These are phyloP conservation scores for Lipomyces oligophaga DNA, from an alignment of 805 yeast species.

Conservation along the genomic window DNA sequence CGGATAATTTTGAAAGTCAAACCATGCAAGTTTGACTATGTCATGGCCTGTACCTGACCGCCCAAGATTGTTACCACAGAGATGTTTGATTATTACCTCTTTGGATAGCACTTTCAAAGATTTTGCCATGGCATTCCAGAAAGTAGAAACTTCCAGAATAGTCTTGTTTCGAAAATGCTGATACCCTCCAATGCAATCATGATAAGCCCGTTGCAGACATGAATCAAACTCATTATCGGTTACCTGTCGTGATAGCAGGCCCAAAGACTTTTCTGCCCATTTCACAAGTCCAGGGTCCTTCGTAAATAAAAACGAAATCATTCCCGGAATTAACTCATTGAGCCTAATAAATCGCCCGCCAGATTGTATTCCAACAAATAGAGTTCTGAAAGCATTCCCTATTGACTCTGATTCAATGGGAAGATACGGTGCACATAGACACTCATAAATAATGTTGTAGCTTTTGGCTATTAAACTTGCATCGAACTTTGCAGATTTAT, in stretches of 20 bases:
- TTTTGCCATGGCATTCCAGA: slow-evolving; percentile 21
- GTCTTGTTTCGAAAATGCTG: not conserved
- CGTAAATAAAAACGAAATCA: slow-evolving; percentile 27
- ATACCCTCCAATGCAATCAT: slow-evolving; percentile 11
- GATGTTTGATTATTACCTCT: slow-evolving; percentile 13
- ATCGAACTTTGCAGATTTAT: slow-evolving; percentile 8
- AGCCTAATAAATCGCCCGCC: slow-evolving; percentile 29
- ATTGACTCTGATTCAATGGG: slow-evolving; percentile 13
- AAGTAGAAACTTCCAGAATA: slow-evolving; percentile 2
- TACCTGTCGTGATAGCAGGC: slow-evolving; percentile 5
- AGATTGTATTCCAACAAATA: slow-evolving; percentile 30
- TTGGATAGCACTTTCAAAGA: slow-evolving; percentile 9
- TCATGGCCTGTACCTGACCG: slow-evolving; percentile 17
- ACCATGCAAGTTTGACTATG: slow-evolving; percentile 35
- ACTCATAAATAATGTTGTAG: slow-evolving; percentile 30
- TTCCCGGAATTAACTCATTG: slow-evolving; percentile 31
- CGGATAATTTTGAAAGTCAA: slow-evolving; percentile 36
- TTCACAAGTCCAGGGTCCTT: slow-evolving; percentile 15
- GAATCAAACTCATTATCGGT: slow-evolving; percentile 21
- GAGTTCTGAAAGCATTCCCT: slow-evolving; percentile 7
- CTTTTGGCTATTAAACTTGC: slow-evolving; percentile 17
- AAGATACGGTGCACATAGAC: slow-evolving; percentile 28
- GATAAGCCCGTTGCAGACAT: slow-evolving; percentile 14
- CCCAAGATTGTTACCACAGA: slow-evolving; percentile 12
- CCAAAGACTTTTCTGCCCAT: slow-evolving; percentile 31